These are phyloP conservation scores for Neonectria magnoliae DNA, from an alignment of 2,329 filamentous ascomycete species.

Conservation along the genomic window DNA sequence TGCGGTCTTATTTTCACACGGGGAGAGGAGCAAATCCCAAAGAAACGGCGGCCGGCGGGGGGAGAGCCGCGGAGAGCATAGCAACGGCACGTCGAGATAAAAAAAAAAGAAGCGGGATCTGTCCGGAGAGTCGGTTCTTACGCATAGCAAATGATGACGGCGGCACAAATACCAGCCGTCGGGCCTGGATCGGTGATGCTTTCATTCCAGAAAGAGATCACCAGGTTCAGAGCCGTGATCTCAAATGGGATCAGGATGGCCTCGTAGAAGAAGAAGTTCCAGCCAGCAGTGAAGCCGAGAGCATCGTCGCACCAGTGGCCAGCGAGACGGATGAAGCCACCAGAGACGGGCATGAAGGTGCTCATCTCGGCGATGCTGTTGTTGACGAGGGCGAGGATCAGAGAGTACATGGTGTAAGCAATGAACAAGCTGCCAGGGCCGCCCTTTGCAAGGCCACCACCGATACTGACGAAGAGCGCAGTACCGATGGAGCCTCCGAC, in stretches of 20 bases:
- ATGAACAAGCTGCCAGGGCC: slow-evolving; percentile 64
- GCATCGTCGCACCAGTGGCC: slow-evolving; percentile 74
- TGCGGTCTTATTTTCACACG: slow-evolving; percentile 22
- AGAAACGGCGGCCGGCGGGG: slow-evolving; percentile 1
- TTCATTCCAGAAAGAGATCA: slow-evolving; percentile 53
- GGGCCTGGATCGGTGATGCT: slow-evolving; percentile 70
- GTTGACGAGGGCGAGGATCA: slow-evolving; percentile 69
- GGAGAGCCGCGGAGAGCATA: background rate
- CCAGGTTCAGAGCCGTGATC: slow-evolving; percentile 54
- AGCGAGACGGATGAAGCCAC: slow-evolving; percentile 71
- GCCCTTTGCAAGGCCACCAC: slow-evolving; percentile 59
- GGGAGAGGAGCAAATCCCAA: slow-evolving; percentile 14
- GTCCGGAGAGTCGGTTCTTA: slow-evolving; percentile 49
- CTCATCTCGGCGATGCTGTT: slow-evolving; percentile 74
- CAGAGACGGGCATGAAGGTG: slow-evolving; percentile 69
- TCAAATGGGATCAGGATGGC: slow-evolving; percentile 56
- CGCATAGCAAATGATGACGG: slow-evolving; percentile 65
- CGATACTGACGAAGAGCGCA: slow-evolving; percentile 70
- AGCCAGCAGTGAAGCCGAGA: slow-evolving; percentile 63
- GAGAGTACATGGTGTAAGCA: slow-evolving; percentile 66
- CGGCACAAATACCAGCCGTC: slow-evolving; percentile 69
- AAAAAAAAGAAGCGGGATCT: slow-evolving; percentile 14
- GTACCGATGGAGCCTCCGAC: slow-evolving; percentile 68
- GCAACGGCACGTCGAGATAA: slow-evolving; percentile 19
- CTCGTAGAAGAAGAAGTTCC: slow-evolving; percentile 59